Evolutionary conservation across 2,329 filamentous ascomycete species (phyloP), one percentile per base, ranked within the genome.

Genomic region (Parastagonospora nodorum): DNA sequence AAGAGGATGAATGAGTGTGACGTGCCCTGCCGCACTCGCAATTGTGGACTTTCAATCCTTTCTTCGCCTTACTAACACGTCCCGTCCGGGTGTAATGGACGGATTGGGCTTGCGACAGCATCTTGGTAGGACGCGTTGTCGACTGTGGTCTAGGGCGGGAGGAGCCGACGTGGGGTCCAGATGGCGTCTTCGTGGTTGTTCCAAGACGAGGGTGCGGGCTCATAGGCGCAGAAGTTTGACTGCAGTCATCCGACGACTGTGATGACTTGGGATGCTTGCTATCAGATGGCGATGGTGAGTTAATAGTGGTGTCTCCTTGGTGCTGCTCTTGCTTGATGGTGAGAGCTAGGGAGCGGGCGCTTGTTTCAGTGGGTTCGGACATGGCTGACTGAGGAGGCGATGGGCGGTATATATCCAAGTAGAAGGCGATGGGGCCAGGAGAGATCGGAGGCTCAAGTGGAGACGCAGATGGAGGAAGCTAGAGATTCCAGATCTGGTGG

Each of bases 21-120:
- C 74, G 57, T 66, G 78, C 77, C 66, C 77, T 76, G 62, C 76
- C 76, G 56, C 77, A 80, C n/a, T 77, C 72, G 57, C 77, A 79
- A 37, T 73, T 64, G 52, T 79, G 77, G 15, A 79, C 73, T 54
- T 76, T 75, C 35, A 75, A 47, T 11, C 77, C 77, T 52, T 80
- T 80, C 57, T 77, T 74, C 6, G 77, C 77, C 63, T 78, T 79
- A 50, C 75, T 78, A 43, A 79, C 72, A 27, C 77, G 71, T 15
- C 77, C 77, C 24, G 77, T 79, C 54, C 71, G 73, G 15, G 77
- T 80, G 58, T 75, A 77, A 49, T 72, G 68, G 46, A 77, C 64
- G 12, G 71, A 58, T 31, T 53, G 48, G 29, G 63, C 49, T 29
- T 68, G 63, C 33, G 63, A 65, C 38, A 58, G 48, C 60, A 65